phyloP scores from a whole-genome alignment of 306 rosid species.

The Dalbergia oliveri region DNA sequence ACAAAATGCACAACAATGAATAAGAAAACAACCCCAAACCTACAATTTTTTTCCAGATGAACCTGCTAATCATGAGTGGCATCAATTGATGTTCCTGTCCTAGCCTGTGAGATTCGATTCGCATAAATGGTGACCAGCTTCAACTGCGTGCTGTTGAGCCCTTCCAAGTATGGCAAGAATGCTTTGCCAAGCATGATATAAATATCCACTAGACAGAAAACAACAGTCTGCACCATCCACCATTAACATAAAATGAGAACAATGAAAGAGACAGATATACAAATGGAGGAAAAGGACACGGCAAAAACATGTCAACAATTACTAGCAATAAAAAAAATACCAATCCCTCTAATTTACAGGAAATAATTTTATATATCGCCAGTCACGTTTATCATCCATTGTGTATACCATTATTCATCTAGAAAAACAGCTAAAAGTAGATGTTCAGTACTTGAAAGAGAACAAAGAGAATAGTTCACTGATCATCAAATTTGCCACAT shows the following conservation, averaged over 20 bases:
- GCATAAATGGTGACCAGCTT: constrained; percentile 85
- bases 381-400: neutral
- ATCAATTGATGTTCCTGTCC: constrained; percentile 67
- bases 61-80: constrained; percentile 58
- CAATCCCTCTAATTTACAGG: constrained; percentile 31
- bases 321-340: constrained; percentile 11
- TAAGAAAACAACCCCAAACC: constrained; percentile 50
- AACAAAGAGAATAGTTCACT: neutral
- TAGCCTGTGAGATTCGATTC: constrained; percentile 81
- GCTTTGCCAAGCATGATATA: constrained; percentile 89
- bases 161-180: constrained; percentile 81
- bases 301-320: constrained; percentile 26
- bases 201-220: constrained; percentile 85
- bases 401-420: constrained; percentile 20
- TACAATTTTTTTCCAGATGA: constrained; percentile 38
- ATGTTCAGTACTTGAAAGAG: constrained; percentile 7
- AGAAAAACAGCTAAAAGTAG: neutral
- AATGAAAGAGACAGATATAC: constrained; percentile 12
- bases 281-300: constrained; percentile 7
- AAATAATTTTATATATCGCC: constrained; percentile 14
- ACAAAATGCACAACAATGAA: constrained; percentile 81
- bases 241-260: constrained; percentile 44
- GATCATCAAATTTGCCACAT: neutral
- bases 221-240: constrained; percentile 75
- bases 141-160: constrained; percentile 81